phyloP scores from a whole-genome alignment of 345 rosid species.

The Syzygium oleosum region DNA sequence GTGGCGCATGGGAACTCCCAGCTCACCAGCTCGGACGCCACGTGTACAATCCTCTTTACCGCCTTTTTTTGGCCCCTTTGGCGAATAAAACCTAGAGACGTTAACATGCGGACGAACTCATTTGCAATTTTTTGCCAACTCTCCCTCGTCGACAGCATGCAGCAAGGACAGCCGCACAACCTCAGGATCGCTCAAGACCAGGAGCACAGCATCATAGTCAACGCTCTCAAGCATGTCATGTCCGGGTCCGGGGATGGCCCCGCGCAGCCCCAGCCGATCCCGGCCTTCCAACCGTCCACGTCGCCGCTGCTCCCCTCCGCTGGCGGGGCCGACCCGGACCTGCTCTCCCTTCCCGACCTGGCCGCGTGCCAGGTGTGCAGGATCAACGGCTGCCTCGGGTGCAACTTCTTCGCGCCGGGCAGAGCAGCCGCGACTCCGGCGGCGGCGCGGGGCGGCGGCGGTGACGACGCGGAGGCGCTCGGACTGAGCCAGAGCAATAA shows the following conservation, averaged over 20 bases:
- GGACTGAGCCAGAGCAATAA: background rate
- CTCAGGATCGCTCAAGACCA: accelerated
- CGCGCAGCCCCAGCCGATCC: background rate
- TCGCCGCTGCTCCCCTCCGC: background rate
- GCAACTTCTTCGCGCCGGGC: background rate
- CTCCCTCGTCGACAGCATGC: background rate
- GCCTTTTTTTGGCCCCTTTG: accelerated
- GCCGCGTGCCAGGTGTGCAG: background rate
- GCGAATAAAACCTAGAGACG: accelerated
- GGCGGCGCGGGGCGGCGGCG: background rate
- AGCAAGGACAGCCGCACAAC: background rate
- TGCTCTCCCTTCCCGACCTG: background rate
- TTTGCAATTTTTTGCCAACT: background rate
- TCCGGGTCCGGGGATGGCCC: background rate
- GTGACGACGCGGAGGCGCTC: background rate
- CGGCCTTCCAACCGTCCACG: background rate
- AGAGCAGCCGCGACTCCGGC: background rate
- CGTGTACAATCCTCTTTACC: background rate
- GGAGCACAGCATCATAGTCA: background rate
- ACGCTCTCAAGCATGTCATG: background rate
- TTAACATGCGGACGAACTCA: background rate
- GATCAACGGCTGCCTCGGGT: background rate
- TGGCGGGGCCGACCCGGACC: background rate
- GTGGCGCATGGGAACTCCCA: background rate
- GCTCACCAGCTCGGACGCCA: background rate